Evolutionary conservation across 1,139 yeast species (phyloP).

Genomic region (Yamadazyma sp.): DNA sequence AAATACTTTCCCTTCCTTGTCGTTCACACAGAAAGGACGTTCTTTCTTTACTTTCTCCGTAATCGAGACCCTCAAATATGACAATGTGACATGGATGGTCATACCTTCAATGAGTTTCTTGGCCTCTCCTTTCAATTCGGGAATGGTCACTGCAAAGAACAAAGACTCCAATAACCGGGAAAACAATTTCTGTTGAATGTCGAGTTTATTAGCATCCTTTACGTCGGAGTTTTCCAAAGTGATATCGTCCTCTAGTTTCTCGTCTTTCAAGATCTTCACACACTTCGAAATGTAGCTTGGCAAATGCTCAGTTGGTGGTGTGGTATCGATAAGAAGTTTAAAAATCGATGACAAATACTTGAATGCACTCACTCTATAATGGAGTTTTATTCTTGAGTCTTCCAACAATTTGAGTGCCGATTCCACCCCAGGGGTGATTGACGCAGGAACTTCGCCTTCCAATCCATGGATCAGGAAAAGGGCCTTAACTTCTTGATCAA

Average conservation of each 20-base stretch:
- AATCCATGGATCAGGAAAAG: slow-evolving; percentile 72
- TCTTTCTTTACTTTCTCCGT: slow-evolving; percentile 69
- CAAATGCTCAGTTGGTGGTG: slow-evolving; percentile 60
- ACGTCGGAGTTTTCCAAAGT: slow-evolving; percentile 44
- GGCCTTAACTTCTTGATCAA: slow-evolving; percentile 71
- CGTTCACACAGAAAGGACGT: slow-evolving; percentile 70
- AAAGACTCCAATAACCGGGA: slow-evolving; percentile 65
- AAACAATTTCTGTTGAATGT: slow-evolving; percentile 61
- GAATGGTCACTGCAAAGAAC: slow-evolving; percentile 73
- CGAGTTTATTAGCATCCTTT: slow-evolving; percentile 50
- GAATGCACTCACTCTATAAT: slow-evolving; percentile 77
- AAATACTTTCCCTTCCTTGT: slow-evolving; percentile 73
- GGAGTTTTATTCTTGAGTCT: slow-evolving; percentile 62
- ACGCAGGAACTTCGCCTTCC: slow-evolving; percentile 58
- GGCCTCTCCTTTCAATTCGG: slow-evolving; percentile 75
- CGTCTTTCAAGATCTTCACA: slow-evolving; percentile 50
- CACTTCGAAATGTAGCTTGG: slow-evolving; percentile 42
- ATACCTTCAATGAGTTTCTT: slow-evolving; percentile 58
- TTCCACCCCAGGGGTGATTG: slow-evolving; percentile 79
- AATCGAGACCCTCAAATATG: slow-evolving; percentile 74
- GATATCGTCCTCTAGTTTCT: slow-evolving; percentile 36
- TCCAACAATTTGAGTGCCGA: slow-evolving; percentile 71
- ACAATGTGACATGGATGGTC: slow-evolving; percentile 75
- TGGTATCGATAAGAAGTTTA: slow-evolving; percentile 67
- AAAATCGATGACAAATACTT: slow-evolving; percentile 66